Evolutionary conservation across 2,329 filamentous ascomycete genomes (phyloP), one percentile per base, ranked within the genome.

Genomic region (Nakataea oryzae): DNA sequence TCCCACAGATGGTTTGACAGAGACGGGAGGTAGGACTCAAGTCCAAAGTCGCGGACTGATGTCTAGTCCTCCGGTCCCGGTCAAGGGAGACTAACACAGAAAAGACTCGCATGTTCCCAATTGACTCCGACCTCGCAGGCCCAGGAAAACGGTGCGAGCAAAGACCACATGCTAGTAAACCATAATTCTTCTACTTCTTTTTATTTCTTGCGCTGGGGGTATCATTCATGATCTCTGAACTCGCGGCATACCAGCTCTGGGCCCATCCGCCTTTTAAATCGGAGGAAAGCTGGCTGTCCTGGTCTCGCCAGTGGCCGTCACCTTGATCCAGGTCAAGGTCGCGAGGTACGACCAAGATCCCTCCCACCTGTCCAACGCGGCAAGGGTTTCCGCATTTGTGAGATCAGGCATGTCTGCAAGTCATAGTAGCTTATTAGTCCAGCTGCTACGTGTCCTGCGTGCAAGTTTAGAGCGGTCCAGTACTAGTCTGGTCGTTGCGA

Each of bases 331-430:
- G 64, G 86, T 85, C 67, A 97, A 73, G 11, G 83, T 87, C 41
- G 86, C 85, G 65, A 97, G 80, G 68, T 88, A 88, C 11, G 89
- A 82, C 93, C 93, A 97, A 29, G 89, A 84, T 4, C 90, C 89
- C 66, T 91, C 89, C 91, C 92, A 97, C 27, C 81, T 79, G 65
- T 85, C 81, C 54, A 97, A 74, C 66, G 83, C 81, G 63, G 80
- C 75, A 60, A 90, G 75, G 67, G 87, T 91, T 58, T 86, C 82
- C 54, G 81, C 78, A 55, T 86, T 81, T 62, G 85, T 83, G 61
- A 97, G 77, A 71, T 97, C 90, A 0, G 93, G 93, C 54, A 96
- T 74, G 64, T 85, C 85, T 87, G 62, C 21, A 54, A 50, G 27
- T 24, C 13, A 17, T 3, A 21, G 4, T 50, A n/a, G 4, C 21